phyloP scores from a whole-genome alignment of 1,284 basidiomycete genomes.

The Ustilago shanxiensis region DNA sequence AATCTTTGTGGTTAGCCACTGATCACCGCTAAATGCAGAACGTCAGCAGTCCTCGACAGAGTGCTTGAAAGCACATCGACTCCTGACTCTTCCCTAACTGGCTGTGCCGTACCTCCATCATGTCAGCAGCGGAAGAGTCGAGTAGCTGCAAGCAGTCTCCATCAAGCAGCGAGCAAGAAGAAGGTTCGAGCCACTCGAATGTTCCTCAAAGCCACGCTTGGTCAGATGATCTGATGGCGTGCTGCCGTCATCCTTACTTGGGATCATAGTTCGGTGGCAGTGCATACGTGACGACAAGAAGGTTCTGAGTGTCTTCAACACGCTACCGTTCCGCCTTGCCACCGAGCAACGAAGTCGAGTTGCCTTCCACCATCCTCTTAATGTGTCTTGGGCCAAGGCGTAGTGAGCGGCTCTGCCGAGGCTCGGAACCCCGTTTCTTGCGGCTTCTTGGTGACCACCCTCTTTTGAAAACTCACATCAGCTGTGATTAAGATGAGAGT shows the following conservation, averaged over 20 bases:
- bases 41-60: not conserved
- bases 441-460: not conserved
- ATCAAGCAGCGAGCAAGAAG: not conserved
- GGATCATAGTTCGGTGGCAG: not conserved
- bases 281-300: not conserved
- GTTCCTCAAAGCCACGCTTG: not conserved
- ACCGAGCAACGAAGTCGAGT: not conserved
- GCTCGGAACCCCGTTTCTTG: not conserved
- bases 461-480: not conserved
- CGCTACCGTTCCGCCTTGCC: no score
- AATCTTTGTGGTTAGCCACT: not conserved
- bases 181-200: not conserved
- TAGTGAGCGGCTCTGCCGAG: conserved; percentile 1
- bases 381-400: not conserved
- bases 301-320: not conserved
- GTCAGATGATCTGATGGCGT: conserved; percentile 21
- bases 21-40: not conserved
- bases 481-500: not conserved
- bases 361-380: no score
- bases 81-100: not conserved
- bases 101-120: not conserved
- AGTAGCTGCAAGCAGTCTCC: no score
- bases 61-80: not conserved
- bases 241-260: not conserved
- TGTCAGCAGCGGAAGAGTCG: not conserved